Percentiles rank a stretch among this genome's conserved stretches.
These are phyloP conservation scores for Phytophthora ramorum DNA, from an alignment of 352 stramenopile species.

Conservation along the genomic window DNA sequence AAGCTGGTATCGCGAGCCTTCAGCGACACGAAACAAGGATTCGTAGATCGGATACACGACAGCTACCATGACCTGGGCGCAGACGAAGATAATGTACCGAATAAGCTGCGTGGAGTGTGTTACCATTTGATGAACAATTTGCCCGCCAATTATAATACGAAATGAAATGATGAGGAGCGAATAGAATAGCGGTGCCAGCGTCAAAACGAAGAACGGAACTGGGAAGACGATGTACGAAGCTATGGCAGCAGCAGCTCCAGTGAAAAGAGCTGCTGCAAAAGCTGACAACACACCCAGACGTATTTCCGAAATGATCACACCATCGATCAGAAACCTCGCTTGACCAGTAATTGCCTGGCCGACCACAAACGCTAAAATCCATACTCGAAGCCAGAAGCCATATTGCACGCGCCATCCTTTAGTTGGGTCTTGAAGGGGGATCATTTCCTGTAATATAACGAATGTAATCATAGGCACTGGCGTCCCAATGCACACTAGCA, in stretches of 20 bases:
- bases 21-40: background rate
- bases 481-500: conserved; percentile 4
- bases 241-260: background rate
- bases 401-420: conserved; percentile 3
- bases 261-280: conserved; percentile 3
- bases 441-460: background rate
- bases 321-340: conserved; percentile 9
- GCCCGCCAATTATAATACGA: background rate
- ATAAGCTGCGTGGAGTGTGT: background rate
- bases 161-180: background rate
- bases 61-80: conserved; percentile 6
- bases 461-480: background rate
- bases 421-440: conserved; percentile 6
- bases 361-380: conserved; percentile 7
- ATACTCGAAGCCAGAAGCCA: conserved; percentile 6
- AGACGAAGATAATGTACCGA: background rate
- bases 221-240: conserved; percentile 9
- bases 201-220: conserved; percentile 14
- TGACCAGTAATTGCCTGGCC: conserved; percentile 5
- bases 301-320: background rate
- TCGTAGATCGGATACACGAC: conserved; percentile 21
- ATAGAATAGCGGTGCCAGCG: background rate
- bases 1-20: conserved; percentile 7
- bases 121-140: background rate
- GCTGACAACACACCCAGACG: background rate